These are phyloP conservation scores for Penicillium decumbens DNA, from an alignment of 2,329 filamentous ascomycete genomes.

Conservation along the genomic window DNA sequence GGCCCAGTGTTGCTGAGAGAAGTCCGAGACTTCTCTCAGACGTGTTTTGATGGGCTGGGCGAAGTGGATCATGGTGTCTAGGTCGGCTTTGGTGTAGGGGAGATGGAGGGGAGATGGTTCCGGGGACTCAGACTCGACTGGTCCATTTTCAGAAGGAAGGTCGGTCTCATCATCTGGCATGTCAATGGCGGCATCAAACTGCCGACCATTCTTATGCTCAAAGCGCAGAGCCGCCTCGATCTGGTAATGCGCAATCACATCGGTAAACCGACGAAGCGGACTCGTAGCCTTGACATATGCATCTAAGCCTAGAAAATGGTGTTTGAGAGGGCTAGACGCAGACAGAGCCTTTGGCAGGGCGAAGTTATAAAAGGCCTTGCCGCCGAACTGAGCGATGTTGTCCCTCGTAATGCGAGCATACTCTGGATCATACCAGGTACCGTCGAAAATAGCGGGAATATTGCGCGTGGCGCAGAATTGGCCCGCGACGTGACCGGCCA, in stretches of 20 bases:
- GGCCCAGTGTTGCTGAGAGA: constrained; percentile 47
- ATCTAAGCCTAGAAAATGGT: constrained; percentile 50
- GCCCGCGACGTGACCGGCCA: constrained; percentile 43
- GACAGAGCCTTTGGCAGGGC: constrained; percentile 40
- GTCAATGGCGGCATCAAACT: constrained; percentile 34
- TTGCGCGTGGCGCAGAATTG: constrained; percentile 36
- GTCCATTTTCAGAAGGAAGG: not conserved
- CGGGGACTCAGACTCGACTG: not conserved
- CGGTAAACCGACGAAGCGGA: constrained; percentile 57
- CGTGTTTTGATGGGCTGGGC: constrained; percentile 41
- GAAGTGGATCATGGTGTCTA: constrained; percentile 49
- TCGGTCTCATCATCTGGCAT: constrained; percentile 4
- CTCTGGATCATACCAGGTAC: constrained; percentile 39
- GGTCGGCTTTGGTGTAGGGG: constrained; percentile 47
- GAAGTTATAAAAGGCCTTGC: constrained; percentile 36
- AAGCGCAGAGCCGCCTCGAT: constrained; percentile 58
- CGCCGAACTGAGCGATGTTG: constrained; percentile 42
- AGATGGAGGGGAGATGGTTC: constrained; percentile 31
- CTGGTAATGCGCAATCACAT: constrained; percentile 61
- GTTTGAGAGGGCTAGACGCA: constrained; percentile 46
- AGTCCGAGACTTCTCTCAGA: constrained; percentile 37
- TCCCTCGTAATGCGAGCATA: constrained; percentile 37
- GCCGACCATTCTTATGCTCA: constrained; percentile 47
- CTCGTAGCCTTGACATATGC: constrained; percentile 57
- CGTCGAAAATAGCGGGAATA: constrained; percentile 36